A percentile compares a stretch with the other conserved stretches of the same genome.
Evolutionary conservation across 139 green algal genomes (phyloP).

Genomic region (Chlorella sp.): DNA sequence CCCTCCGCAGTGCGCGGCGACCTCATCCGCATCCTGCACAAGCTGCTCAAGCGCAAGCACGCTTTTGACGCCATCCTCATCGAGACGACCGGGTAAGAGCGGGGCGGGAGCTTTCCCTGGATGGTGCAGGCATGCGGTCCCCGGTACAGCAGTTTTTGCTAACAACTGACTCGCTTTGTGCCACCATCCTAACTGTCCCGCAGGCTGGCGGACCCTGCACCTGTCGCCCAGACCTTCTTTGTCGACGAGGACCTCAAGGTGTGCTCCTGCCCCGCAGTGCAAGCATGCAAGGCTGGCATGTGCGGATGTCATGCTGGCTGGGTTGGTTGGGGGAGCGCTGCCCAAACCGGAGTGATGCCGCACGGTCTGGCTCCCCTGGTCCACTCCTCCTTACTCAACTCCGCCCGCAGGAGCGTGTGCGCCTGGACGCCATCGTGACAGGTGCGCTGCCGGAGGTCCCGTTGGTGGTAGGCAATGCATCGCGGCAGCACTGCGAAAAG

Average conservation of each 20-base stretch:
- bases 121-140: too few species aligned
- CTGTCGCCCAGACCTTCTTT: slow-evolving; percentile 91
- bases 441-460: too few species aligned
- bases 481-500: too few species aligned
- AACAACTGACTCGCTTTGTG: too few species aligned
- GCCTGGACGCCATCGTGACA: slow-evolving; percentile 80
- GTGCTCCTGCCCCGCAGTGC: too few species aligned
- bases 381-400: neutral
- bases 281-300: too few species aligned
- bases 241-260: slow-evolving; percentile 67
- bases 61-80: slow-evolving; percentile 95
- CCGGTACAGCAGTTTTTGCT: too few species aligned
- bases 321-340: neutral
- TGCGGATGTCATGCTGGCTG: slow-evolving; percentile 64
- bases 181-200: too few species aligned
- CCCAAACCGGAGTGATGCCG: too few species aligned
- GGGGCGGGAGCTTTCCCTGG: too few species aligned
- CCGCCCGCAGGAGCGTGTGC: neutral
- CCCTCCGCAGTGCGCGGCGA: slow-evolving; percentile 90
- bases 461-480: too few species aligned
- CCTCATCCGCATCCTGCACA: slow-evolving; percentile 84
- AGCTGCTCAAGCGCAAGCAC: slow-evolving; percentile 72
- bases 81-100: slow-evolving; percentile 86
- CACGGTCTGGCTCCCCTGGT: too few species aligned
- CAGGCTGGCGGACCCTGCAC: slow-evolving; percentile 86